Percentiles rank a stretch among this genome's conserved stretches.
Conservation (phyloP, 108 stramenopile genomes). For the Nitzschia palea region DNA sequence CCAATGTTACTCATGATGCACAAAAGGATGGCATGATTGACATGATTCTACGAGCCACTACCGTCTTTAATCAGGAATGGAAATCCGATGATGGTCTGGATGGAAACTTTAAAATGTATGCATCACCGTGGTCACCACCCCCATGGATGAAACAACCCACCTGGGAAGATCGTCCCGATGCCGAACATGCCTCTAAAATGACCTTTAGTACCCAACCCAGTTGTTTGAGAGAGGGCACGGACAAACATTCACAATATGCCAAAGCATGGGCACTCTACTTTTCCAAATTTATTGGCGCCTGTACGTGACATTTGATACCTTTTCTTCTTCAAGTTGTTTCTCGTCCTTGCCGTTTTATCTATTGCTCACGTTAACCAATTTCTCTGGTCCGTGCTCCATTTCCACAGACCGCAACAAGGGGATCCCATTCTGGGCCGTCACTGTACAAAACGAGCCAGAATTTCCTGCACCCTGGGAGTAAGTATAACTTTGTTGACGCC, state of each 20-base stretch:
- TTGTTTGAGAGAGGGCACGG: slow-evolving; percentile 81
- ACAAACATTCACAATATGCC: slow-evolving; percentile 66
- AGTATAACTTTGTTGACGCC: neutral
- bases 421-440: slow-evolving; percentile 69
- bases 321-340: slow-evolving; percentile 10
- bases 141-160: slow-evolving; percentile 93
- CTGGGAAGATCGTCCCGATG: slow-evolving; percentile 17
- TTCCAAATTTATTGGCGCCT: slow-evolving; percentile 80
- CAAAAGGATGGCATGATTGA: slow-evolving; percentile 80
- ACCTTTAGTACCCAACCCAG: slow-evolving; percentile 62
- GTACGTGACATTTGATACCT: slow-evolving; percentile 31
- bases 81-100: slow-evolving; percentile 25
- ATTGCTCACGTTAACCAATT: neutral
- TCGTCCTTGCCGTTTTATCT: neutral
- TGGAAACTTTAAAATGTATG: slow-evolving; percentile 69
- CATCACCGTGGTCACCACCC: slow-evolving; percentile 93
- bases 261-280: slow-evolving; percentile 82
- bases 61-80: slow-evolving; percentile 41
- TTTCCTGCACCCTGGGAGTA: slow-evolving; percentile 95
- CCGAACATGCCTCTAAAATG: slow-evolving; percentile 49
- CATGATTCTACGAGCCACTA: slow-evolving; percentile 61
- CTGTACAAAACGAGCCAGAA: slow-evolving; percentile 95
- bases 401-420: slow-evolving; percentile 53
- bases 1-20: slow-evolving; percentile 71
- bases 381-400: neutral